Evolutionary conservation across 169 alveolate genomes (phyloP), one percentile per base, ranked within the genome.

Genomic region (Plasmodium relictum): DNA sequence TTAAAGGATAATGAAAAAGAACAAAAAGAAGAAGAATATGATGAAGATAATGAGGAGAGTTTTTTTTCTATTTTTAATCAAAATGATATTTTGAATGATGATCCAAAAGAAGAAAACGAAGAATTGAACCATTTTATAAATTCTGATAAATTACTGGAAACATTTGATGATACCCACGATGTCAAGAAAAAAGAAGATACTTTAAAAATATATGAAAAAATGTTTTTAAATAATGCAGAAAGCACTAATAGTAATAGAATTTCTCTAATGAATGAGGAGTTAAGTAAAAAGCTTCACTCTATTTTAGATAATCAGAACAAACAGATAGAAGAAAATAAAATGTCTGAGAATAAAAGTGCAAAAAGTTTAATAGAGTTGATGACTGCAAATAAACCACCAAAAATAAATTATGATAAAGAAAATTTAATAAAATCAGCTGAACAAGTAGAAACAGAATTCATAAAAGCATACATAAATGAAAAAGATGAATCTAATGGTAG

Each of bases 361-460:
- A 83, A 83, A 54, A 83, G 91, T 45, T 20, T 83, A 44, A 26
- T 83, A 26, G 74, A 83, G 0, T 42, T 83, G 37, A 83, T 83
- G 91, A 39, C 85, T 22, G 50, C 83, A 22, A 83, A 83, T 72
- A 70, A 83, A 18, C 83, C 83, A 14, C 68, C 85, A 52, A 83
- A 31, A 68, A 41, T 83, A 83, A 70, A 83, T 83, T 83, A 39
- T 50, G 86, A 69, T 39, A 83, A 83, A 14, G 91, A 83, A 69
- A 66, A 83, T 69, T 83, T 70, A 58, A 83, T 83, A 56, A 83
- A 83, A 83, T 83, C 91, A 18, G 91, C 91, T 69, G 86, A 83
- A 61, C 91, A 83, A 73, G 45, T 70, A 41, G 91, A 83, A 58
- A 68, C 91, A 20, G 91, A 83, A 83, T 83, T 83, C 68, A 83